These are phyloP conservation scores for Trapa bicornis DNA, from an alignment of 345 rosid genomes.

Conservation along the genomic window DNA sequence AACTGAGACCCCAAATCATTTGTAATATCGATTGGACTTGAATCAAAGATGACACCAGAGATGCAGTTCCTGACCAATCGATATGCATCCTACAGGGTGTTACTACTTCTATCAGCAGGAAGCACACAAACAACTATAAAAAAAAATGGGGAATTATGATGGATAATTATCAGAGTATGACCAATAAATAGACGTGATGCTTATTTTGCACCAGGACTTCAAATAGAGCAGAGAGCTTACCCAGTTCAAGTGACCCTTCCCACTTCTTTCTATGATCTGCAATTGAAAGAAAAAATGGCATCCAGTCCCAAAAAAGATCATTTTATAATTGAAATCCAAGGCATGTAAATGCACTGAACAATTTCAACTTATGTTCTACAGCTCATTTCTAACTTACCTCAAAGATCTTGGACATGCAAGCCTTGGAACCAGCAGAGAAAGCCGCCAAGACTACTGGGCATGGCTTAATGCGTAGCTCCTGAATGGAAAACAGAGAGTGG, in stretches of 20 bases:
- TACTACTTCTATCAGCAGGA: not conserved
- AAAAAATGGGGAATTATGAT: not conserved
- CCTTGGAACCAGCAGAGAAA: conserved; percentile 80
- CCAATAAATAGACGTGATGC: not conserved
- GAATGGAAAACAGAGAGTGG: not conserved
- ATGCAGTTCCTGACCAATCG: conserved; percentile 62
- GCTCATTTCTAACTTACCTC: conserved; percentile 30
- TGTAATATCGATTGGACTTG: conserved; percentile 76
- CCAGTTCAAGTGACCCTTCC: conserved; percentile 49
- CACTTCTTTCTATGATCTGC: conserved; percentile 49
- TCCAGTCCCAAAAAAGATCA: not conserved
- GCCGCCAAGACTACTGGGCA: conserved; percentile 78
- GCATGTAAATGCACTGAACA: not conserved
- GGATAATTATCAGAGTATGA: not conserved
- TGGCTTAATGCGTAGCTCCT: conserved; percentile 24
- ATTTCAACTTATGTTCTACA: not conserved
- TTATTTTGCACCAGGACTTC: not conserved
- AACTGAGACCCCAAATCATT: conserved; percentile 65
- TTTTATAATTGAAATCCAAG: not conserved
- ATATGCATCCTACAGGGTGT: conserved; percentile 45
- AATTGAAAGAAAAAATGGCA: not conserved
- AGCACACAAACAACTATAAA: not conserved
- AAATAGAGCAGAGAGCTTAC: conserved; percentile 19
- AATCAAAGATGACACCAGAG: conserved; percentile 80
- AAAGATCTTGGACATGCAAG: conserved; percentile 78